Percentiles rank a stretch among this genome's conserved stretches.
phyloP scores from a whole-genome alignment of 2,329 filamentous ascomycete genomes.

The Simplicillium aogashimaense region DNA sequence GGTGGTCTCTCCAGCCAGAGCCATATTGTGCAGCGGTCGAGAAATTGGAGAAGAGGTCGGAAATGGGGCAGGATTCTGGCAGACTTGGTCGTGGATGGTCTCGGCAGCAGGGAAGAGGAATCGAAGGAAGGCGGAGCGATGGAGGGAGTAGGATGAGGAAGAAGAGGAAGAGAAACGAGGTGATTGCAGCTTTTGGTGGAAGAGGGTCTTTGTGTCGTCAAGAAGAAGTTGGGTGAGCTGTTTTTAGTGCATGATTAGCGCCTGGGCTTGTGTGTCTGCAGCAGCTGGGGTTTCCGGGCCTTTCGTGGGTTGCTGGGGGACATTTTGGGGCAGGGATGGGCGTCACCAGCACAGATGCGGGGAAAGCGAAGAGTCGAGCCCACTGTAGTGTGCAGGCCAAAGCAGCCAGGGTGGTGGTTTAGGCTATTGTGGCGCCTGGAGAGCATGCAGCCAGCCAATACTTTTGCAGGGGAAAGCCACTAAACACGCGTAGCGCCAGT shows the following conservation, averaged over 20 bases:
- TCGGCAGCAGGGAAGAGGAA: slow-evolving; percentile 22
- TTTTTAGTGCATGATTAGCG: slow-evolving; percentile 1
- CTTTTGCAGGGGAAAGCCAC: too few species aligned
- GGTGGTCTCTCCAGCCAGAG: slow-evolving; percentile 61
- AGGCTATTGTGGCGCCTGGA: too few species aligned
- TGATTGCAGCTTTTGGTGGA: slow-evolving; percentile 11
- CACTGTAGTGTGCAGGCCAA: too few species aligned
- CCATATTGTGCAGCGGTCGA: slow-evolving; percentile 44
- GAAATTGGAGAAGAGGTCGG: slow-evolving; percentile 43
- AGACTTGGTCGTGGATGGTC: slow-evolving; percentile 34
- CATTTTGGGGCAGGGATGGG: background rate
- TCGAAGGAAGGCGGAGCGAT: slow-evolving; percentile 15
- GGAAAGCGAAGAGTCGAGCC: too few species aligned
- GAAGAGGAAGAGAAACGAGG: slow-evolving; percentile 10
- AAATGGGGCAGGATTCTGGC: slow-evolving; percentile 45
- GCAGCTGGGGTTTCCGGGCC: too few species aligned
- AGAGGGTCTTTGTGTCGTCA: slow-evolving; percentile 35
- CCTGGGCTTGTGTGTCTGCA: background rate
- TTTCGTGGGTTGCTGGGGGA: slow-evolving; percentile 3
- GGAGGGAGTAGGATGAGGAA: slow-evolving; percentile 6
- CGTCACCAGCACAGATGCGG: too few species aligned
- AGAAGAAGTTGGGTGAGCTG: slow-evolving; percentile 44
- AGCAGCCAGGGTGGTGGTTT: too few species aligned
- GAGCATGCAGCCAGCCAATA: too few species aligned
- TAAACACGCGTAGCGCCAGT: too few species aligned